Conservation (phyloP, 1,284 basidiomycete genomes). For the Apiotrichum akiyoshidainum region DNA sequence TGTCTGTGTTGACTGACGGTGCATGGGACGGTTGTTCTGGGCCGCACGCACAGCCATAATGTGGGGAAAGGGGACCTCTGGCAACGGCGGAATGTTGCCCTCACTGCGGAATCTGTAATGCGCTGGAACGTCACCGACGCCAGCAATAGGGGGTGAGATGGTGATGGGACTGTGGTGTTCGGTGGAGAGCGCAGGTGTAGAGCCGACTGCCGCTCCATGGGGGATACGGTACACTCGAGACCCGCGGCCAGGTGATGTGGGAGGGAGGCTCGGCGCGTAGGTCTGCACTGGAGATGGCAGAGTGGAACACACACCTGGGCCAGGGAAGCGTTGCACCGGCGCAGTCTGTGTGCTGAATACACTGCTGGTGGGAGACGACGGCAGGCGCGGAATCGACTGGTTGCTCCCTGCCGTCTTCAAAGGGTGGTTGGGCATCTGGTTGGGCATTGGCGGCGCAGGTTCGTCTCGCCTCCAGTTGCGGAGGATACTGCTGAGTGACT, state of each 20-base stretch:
- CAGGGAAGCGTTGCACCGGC: neutral
- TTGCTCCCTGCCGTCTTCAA: neutral
- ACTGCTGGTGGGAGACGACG: neutral
- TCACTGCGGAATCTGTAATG: neutral
- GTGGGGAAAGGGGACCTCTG: neutral
- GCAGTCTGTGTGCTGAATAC: neutral
- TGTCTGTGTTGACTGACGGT: neutral
- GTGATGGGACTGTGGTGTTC: neutral
- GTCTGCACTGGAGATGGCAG: neutral
- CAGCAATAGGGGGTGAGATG: constrained; percentile 4
- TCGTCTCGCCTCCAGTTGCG: constrained; percentile 4
- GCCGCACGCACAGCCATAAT: neutral
- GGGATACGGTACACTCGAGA: neutral
- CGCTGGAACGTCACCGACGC: constrained; percentile 6
- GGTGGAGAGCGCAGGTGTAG: neutral
- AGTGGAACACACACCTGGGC: constrained; percentile 2
- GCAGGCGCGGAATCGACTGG: neutral
- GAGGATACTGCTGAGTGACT: neutral
- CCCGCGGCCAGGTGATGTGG: neutral
- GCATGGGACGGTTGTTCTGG: neutral
- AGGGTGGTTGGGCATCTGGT: neutral
- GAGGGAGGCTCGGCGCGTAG: neutral
- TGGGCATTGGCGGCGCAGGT: neutral
- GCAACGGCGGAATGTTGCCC: neutral
- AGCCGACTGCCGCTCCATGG: neutral